Evolutionary conservation across 2,329 filamentous ascomycete genomes (phyloP), one percentile per base, ranked within the genome.

Genomic region (Penicillium sclerotiorum): DNA sequence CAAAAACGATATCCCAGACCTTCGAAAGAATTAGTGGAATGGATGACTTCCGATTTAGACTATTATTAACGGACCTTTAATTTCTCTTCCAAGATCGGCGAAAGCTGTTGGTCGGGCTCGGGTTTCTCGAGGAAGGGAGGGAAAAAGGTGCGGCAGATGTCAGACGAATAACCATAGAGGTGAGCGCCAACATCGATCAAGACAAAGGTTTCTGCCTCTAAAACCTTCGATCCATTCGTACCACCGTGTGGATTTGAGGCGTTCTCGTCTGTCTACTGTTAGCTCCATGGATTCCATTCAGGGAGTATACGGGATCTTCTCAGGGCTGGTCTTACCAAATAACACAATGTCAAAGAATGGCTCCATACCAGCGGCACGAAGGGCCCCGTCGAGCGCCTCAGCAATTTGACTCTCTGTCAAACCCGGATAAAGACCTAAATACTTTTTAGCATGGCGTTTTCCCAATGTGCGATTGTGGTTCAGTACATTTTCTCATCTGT

Each of bases 311-410:
- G n/a, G n/a, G n/a, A n/a, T n/a, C n/a, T n/a, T n/a, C n/a, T n/a
- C n/a, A n/a, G n/a, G n/a, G n/a, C n/a, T 57, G 2, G 8, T 35
- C 33, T 17, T 17, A 62, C 60, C 82, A 47, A 86, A 86, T 4
- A 85, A 73, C 0, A 86, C 83, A 51, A 86, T 82, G 60, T 86
- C 77, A 63, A 86, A 86, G 66, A 86, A 85, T 0, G 80, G 76
- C 13, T 77, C 69, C 57, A 86, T 74, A 0, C 81, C 80, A 4
- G 79, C 72, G 1, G 79, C 78, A 11, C 76, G 65, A 54, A 86
- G 62, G 0, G 82, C 79, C 23, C 76, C 74, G 59, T 86, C 78
- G 2, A 86, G 72, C 1, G 84, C 78, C 17, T 70, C 62, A 8
- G 73, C 78, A 1, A 86, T 82, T 28, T 86, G 70, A 51, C 80